These are phyloP conservation scores for Misopates orontium DNA, from an alignment of 257 asterid species.

Conservation along the genomic window DNA sequence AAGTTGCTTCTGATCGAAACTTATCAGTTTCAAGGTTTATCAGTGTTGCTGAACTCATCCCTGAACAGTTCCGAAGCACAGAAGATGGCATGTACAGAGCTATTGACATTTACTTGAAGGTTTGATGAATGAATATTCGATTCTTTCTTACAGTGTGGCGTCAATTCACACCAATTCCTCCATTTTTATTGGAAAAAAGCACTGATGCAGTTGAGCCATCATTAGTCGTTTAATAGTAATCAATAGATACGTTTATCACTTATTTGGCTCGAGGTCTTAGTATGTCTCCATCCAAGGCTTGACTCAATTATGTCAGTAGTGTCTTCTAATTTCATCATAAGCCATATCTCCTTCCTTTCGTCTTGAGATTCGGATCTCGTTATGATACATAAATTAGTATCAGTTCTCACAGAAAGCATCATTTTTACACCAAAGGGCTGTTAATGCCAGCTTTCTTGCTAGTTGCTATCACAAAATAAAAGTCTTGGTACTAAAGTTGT, in stretches of 20 bases:
- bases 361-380: too few species aligned
- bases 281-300: too few species aligned
- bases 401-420: too few species aligned
- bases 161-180: not conserved
- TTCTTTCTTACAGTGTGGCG: not conserved
- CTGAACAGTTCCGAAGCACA: constrained; percentile 49
- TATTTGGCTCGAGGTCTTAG: too few species aligned
- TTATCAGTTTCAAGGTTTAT: constrained; percentile 44
- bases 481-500: not conserved
- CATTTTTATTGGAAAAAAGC: constrained; percentile 48
- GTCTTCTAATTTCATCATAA: not conserved
- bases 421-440: too few species aligned
- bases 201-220: constrained; percentile 69
- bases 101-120: constrained; percentile 87
- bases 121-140: not conserved
- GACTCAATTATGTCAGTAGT: too few species aligned
- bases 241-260: too few species aligned
- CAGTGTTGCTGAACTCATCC: constrained; percentile 49
- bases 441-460: not conserved
- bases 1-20: constrained; percentile 56
- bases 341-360: not conserved
- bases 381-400: too few species aligned
- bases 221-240: constrained; percentile 76
- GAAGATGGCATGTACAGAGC: constrained; percentile 91
- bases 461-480: too few species aligned